Evolutionary conservation across 306 rosid species (phyloP), one percentile per base, ranked within the genome.

Genomic region (Sindora glabra): DNA sequence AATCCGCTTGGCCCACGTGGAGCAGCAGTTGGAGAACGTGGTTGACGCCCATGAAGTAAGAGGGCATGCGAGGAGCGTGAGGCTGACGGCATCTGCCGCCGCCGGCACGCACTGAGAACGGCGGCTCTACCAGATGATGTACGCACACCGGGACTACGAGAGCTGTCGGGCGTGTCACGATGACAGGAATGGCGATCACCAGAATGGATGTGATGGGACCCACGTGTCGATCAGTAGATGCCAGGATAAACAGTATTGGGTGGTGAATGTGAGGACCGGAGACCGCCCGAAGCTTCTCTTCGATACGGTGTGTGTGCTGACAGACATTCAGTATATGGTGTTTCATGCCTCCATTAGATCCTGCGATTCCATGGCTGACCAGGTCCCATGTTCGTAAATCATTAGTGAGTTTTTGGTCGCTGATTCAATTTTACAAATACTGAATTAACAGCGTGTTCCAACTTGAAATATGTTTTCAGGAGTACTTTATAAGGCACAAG

Each of bases 121-220:
- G 64, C 79, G 90, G 73, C 90, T 94, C 15, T 95, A 89, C 86
- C 97, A 94, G 75, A 40, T 94, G 52, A 82, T 94, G 99, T 84
- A 67, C 13, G 81, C 65, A 0, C 78, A 82, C 13, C 71, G 69
- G 26, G 99, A 94, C 16, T 89, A 84, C 21, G 86, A 94, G 72
- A 48, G 65, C 23, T 82, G 84, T 41, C 54, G 39, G 0, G 81
- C 85, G 0, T 77, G 89, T 1, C 74, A n/a, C n/a, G n/a, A n/a
- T n/a, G n/a, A n/a, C n/a, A n/a, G n/a, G n/a, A n/a, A n/a, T n/a
- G n/a, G n/a, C n/a, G n/a, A 83, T 1, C 88, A 83, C 46, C 79
- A 73, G 78, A 83, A 55, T 38, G 75, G 87, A 1, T 83, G 86
- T 18, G 94, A 84, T 67, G 84, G 86, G 44, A 88, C 88, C 26